Evolutionary conservation across 2,329 filamentous ascomycete species (phyloP).

Genomic region (Neofusicoccum ribis): DNA sequence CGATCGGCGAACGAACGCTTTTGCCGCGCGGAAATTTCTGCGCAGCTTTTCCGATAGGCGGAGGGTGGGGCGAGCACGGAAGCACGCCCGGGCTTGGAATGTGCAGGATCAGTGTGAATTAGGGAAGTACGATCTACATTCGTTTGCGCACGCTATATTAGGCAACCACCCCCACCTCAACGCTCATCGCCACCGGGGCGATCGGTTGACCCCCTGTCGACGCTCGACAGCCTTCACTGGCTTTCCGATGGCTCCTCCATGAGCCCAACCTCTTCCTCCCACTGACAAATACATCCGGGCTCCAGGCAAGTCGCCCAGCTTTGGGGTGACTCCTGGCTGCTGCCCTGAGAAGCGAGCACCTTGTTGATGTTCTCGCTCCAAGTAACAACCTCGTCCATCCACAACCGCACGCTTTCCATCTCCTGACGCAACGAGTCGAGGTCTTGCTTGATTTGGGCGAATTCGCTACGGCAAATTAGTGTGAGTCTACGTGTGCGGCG

Average conservation of each 20-base stretch:
- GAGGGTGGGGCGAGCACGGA: not conserved
- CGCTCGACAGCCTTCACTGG: not conserved
- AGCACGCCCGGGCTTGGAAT: not conserved
- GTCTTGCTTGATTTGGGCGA: not conserved
- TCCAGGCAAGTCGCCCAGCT: not conserved
- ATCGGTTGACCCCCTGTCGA: not conserved
- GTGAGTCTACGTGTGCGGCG: not conserved
- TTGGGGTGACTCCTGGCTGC: not conserved
- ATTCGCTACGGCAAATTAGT: not conserved
- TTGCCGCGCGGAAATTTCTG: not conserved
- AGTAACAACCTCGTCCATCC: conserved; percentile 1
- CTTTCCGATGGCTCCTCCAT: not conserved
- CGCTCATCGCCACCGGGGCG: not conserved
- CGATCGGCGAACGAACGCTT: not conserved
- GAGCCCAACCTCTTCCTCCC: not conserved
- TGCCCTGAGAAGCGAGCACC: not conserved
- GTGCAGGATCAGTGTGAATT: not conserved
- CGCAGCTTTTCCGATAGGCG: not conserved
- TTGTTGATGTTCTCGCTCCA: conserved; percentile 1
- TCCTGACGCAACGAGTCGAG: conserved; percentile 1
- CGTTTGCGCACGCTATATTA: not conserved
- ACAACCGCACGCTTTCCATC: not conserved
- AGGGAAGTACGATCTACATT: not conserved
- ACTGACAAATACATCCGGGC: not conserved
- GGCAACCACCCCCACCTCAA: not conserved